Evolutionary conservation across 441 rosid species (phyloP).

Genomic region (Biscutella auriculata): DNA sequence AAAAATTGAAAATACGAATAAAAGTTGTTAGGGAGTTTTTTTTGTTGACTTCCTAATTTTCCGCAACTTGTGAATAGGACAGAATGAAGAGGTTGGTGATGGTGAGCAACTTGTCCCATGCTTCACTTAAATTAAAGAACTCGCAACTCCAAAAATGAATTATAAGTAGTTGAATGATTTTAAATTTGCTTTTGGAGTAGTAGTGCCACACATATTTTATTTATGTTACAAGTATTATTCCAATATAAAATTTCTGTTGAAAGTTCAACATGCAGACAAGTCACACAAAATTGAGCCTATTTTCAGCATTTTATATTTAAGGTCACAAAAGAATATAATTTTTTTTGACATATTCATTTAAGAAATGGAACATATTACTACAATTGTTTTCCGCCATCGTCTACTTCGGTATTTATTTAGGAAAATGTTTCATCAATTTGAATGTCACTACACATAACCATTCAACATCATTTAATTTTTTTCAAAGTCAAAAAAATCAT

Average conservation of each 20-base stretch:
- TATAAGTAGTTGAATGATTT: background rate
- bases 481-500: background rate
- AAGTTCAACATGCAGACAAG: background rate
- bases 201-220: background rate
- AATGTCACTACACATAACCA: background rate
- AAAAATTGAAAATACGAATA: background rate
- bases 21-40: background rate
- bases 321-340: background rate
- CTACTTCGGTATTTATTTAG: background rate
- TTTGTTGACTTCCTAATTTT: conserved; percentile 1
- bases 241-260: background rate
- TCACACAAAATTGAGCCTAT: background rate
- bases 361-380: too few species aligned
- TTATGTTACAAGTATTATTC: background rate
- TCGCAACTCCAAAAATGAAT: background rate
- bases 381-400: too few species aligned
- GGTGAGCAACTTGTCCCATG: conserved; percentile 11
- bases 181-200: background rate
- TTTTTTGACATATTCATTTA: too few species aligned
- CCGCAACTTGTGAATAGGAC: conserved; percentile 18
- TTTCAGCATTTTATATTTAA: background rate
- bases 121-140: background rate
- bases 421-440: background rate
- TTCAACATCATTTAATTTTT: background rate
- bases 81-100: background rate